Evolutionary conservation across 495 filamentous ascomycete species (phyloP), one percentile per base, ranked within the genome.

Genomic region (Podospora bellae-mahoneyi): DNA sequence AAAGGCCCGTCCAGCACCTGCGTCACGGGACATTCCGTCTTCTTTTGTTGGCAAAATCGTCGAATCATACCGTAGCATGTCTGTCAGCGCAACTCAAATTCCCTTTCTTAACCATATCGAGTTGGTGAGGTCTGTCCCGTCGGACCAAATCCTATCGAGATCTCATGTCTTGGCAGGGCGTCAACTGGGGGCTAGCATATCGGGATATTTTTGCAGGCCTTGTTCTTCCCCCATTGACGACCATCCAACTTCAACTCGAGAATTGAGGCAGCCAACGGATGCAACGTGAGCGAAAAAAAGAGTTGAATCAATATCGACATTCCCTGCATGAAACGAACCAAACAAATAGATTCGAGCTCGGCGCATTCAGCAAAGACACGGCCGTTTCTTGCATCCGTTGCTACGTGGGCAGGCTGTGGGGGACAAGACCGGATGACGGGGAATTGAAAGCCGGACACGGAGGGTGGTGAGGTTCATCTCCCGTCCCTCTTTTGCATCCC

Each of bases 371-470:
- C 54, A 23, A 28, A 48, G 55, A 13, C 60, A 48, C 67, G 67
- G 69, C 34, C 66, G 19, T 66, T 48, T n/a, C 64, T 30, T 56
- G 59, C 62, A 70, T 71, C 72, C 72, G 72, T 62, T 69, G 61
- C 60, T 26, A 62, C 67, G 54, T 53, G 57, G 60, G 60, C 53
- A 27, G 26, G 19, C 19, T 18, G 67, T 57, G 5, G 10, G 54
- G 59, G 62, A 59, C 30, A 54, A 63, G 65, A 53, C 61, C 69
- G 72, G 72, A 71, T 71, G 65, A 61, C 68, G 72, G 72, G 72
- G 62, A 67, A 58, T 20, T 18, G 57, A 26, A 26, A 26, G 55
- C 23, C 10, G 55, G 55, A 58, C 55, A 19, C n/a, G 55, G 55
- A 58, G 23, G 54, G 55, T 58, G 4, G 10, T 63, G 26, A 59